Evolutionary conservation across 225 moss, liverwort and hornwort species (phyloP).

Genomic region (Thuidium tamariscinum): DNA sequence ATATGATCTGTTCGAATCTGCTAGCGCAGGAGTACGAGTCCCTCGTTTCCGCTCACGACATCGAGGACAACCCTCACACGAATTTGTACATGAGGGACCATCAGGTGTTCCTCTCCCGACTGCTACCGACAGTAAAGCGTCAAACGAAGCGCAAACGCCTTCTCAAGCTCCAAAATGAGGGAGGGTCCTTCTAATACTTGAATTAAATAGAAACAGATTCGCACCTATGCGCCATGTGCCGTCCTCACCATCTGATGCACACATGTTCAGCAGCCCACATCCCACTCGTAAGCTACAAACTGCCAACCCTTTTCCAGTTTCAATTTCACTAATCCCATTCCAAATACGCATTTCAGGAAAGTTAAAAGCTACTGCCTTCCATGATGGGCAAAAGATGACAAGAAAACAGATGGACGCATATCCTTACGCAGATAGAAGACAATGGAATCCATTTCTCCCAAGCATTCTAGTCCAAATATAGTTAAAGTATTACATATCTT

Average conservation of each 20-base stretch:
- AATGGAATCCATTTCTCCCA: background rate
- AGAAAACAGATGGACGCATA: background rate
- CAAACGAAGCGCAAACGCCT: too few relatives aligned
- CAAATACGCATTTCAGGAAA: background rate
- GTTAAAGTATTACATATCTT: background rate
- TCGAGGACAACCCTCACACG: too few relatives aligned
- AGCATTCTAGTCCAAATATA: background rate
- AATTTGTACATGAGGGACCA: too few relatives aligned
- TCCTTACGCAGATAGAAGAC: background rate
- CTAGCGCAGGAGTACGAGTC: too few relatives aligned
- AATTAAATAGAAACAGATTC: constrained; percentile 6
- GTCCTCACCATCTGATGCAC: constrained; percentile 81
- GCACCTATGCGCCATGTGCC: constrained; percentile 71
- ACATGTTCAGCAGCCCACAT: constrained; percentile 42
- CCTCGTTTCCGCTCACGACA: too few relatives aligned
- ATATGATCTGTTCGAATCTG: too few relatives aligned
- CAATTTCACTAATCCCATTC: background rate
- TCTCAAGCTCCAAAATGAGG: background rate
- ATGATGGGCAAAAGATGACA: background rate
- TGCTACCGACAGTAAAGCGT: too few relatives aligned
- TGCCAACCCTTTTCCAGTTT: background rate
- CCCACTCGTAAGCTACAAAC: constrained; percentile 27
- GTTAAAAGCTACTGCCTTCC: background rate
- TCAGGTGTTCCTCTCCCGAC: too few relatives aligned
- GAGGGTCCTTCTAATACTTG: background rate